phyloP scores from a whole-genome alignment of 192 early-diverging fungal species.

The Coemansia sp. region DNA sequence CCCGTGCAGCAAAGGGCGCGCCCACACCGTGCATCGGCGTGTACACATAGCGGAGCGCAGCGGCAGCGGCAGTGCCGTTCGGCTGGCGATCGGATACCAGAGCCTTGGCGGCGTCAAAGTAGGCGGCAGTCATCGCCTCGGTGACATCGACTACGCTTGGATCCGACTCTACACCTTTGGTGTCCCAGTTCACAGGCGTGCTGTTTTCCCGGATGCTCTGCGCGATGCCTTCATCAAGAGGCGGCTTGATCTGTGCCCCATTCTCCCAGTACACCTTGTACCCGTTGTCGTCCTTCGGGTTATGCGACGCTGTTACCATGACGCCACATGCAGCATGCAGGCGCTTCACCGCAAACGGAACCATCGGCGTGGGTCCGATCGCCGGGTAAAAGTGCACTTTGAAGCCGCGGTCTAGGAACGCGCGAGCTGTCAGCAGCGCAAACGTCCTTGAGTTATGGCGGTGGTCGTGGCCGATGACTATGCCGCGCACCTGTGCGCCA shows the following conservation, averaged over 20 bases:
- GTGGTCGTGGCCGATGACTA: conserved; percentile 94
- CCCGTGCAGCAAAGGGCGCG: conserved; percentile 65
- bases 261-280: conserved; percentile 90
- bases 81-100: conserved; percentile 16
- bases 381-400: conserved; percentile 74
- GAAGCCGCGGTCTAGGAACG: conserved; percentile 75
- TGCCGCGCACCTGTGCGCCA: conserved; percentile 64
- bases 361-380: conserved; percentile 80
- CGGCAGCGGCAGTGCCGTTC: conserved; percentile 8
- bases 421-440: conserved; percentile 78
- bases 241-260: conserved; percentile 89
- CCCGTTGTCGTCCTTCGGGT: conserved; percentile 93
- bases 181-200: conserved; percentile 64
- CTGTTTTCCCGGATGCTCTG: conserved; percentile 70
- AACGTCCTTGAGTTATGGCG: conserved; percentile 83
- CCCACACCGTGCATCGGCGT: conserved; percentile 98
- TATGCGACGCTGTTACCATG: conserved; percentile 97
- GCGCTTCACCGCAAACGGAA: conserved; percentile 81
- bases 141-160: conserved; percentile 59
- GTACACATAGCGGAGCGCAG: conserved; percentile 65
- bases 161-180: conserved; percentile 57
- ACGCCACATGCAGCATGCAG: conserved; percentile 76
- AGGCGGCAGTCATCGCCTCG: conserved; percentile 64
- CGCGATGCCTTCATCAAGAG: conserved; percentile 80
- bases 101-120: conserved; percentile 63